phyloP scores from a whole-genome alignment of 2,329 filamentous ascomycete genomes.

The Xylaria sp. region DNA sequence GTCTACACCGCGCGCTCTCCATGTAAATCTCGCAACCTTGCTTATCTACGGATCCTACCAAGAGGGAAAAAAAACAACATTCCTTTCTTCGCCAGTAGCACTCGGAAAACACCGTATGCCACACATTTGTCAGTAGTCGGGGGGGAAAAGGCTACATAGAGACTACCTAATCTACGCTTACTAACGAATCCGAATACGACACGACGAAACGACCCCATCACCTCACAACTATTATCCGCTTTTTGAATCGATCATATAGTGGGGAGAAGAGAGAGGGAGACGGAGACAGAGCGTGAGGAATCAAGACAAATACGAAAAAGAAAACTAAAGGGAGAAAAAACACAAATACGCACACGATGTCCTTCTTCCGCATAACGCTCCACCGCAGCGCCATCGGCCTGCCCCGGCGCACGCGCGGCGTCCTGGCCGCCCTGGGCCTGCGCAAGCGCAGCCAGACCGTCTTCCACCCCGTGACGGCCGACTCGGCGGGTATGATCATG shows the following conservation, averaged over 20 bases:
- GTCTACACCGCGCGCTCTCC: not conserved
- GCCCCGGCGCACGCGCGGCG: conserved; percentile 79
- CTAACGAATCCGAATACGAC: not conserved
- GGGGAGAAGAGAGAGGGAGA: no score
- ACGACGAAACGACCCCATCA: not conserved
- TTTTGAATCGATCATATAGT: not conserved
- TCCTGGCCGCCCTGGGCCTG: conserved; percentile 85
- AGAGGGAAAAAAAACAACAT: no score
- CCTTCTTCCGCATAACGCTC: conserved; percentile 91
- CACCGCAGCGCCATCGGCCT: conserved; percentile 91
- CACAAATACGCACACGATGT: conserved; percentile 59
- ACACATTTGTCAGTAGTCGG: no score
- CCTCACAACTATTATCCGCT: not conserved
- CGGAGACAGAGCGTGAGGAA: not conserved
- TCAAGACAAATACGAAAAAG: not conserved
- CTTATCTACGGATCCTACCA: not conserved
- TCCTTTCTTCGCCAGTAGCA: no score
- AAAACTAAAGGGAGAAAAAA: conserved; percentile 9
- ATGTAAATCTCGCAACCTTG: not conserved
- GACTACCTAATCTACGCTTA: not conserved
- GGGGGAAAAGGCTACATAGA: no score
- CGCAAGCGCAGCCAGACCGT: conserved; percentile 86
- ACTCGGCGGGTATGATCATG: conserved; percentile 90
- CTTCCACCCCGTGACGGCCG: conserved; percentile 84
- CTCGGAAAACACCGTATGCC: no score